These are phyloP conservation scores for Eucalyptus sp. DNA, from an alignment of 345 rosid genomes.

Conservation along the genomic window DNA sequence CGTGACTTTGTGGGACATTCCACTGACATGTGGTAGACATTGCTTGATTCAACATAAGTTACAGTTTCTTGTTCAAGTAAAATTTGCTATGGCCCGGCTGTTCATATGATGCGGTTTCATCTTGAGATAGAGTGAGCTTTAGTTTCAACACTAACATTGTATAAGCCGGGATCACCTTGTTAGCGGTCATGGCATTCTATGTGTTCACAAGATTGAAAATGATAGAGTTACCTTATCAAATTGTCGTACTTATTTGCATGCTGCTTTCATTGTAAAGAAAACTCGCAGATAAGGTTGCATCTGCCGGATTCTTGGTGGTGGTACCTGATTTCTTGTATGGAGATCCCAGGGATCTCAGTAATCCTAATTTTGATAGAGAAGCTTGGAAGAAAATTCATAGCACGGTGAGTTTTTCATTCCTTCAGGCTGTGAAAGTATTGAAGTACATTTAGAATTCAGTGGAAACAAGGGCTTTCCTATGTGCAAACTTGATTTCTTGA, in stretches of 20 bases:
- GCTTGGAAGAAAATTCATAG: conserved; percentile 8
- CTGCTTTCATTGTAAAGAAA: conserved; percentile 3
- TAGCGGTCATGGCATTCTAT: background rate
- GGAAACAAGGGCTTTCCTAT: background rate
- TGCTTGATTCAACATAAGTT: background rate
- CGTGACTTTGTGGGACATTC: background rate
- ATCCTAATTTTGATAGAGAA: background rate
- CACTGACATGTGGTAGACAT: background rate
- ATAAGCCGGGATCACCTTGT: background rate
- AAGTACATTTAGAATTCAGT: background rate
- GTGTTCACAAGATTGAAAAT: background rate
- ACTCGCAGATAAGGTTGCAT: conserved; percentile 23
- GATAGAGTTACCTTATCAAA: background rate
- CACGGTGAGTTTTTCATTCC: background rate
- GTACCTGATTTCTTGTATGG: conserved; percentile 11
- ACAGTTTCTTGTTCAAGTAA: background rate
- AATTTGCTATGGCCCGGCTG: background rate
- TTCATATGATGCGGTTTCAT: background rate
- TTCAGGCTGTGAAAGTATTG: background rate
- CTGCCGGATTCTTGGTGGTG: conserved; percentile 22
- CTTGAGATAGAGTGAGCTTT: background rate
- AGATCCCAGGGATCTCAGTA: background rate
- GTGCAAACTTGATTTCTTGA: background rate
- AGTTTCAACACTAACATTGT: background rate
- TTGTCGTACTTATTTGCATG: background rate